These are phyloP conservation scores for Urochloa ruziziensis DNA, from an alignment of 176 grass and related monocot species.

Conservation along the genomic window DNA sequence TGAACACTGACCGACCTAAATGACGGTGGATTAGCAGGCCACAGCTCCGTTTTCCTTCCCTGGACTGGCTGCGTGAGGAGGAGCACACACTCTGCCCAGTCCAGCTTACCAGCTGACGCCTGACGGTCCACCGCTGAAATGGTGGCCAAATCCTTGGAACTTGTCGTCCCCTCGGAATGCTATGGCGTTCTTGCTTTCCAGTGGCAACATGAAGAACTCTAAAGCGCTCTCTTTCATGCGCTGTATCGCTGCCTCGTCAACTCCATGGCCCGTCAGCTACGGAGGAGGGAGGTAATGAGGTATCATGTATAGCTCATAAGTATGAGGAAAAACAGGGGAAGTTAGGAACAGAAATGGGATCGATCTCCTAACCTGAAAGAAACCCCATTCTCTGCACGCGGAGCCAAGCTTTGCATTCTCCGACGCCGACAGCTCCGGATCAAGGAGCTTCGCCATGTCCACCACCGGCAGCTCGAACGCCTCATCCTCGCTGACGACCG, in stretches of 20 bases:
- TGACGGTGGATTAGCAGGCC: not conserved
- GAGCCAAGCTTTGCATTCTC: conserved; percentile 17
- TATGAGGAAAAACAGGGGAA: too few species aligned
- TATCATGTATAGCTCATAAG: too few species aligned
- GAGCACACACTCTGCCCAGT: not conserved
- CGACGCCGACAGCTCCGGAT: not conserved
- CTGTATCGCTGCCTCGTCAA: not conserved
- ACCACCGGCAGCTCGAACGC: not conserved
- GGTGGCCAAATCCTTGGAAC: conserved; percentile 16
- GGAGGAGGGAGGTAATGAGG: not conserved
- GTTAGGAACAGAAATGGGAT: too few species aligned
- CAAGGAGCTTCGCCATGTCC: not conserved
- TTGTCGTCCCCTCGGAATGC: not conserved
- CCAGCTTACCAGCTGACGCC: too few species aligned
- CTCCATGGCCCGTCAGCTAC: conserved; percentile 9
- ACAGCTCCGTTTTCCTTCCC: not conserved
- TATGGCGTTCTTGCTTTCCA: conserved; percentile 5
- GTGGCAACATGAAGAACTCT: conserved; percentile 7
- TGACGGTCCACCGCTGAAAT: not conserved
- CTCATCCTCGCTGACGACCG: conserved; percentile 1
- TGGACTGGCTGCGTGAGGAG: not conserved
- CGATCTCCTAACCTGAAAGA: conserved; percentile 29
- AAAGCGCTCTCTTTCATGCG: not conserved
- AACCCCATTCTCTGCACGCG: conserved; percentile 5
- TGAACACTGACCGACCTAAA: not conserved